phyloP scores from a whole-genome alignment of 805 yeast genomes.

The Saccharomyces mikatae region DNA sequence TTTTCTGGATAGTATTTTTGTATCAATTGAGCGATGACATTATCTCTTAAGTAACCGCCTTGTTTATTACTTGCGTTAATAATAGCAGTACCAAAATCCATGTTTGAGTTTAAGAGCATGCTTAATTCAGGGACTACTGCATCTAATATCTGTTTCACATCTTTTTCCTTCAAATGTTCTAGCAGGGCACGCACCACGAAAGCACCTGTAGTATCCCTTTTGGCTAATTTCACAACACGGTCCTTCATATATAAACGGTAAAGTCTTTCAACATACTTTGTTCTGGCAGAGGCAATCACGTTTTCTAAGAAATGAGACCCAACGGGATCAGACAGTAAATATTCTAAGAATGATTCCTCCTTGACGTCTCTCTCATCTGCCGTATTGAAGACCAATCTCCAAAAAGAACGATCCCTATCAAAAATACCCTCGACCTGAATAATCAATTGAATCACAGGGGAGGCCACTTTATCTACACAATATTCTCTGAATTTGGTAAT shows the following conservation, averaged over 20 bases:
- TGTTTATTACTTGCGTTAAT: constrained; percentile 58
- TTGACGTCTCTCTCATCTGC: constrained; percentile 44
- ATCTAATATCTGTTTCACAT: constrained; percentile 56
- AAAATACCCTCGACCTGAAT: constrained; percentile 75
- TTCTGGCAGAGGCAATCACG: constrained; percentile 55
- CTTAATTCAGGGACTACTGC: constrained; percentile 59
- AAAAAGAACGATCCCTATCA: constrained; percentile 62
- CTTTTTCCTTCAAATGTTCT: constrained; percentile 52
- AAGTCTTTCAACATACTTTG: constrained; percentile 62
- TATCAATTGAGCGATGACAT: constrained; percentile 45
- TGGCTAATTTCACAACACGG: constrained; percentile 63
- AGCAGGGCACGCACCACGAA: constrained; percentile 69
- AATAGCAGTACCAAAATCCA: constrained; percentile 60
- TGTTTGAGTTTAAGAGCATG: constrained; percentile 52
- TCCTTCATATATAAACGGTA: constrained; percentile 65
- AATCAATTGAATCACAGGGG: constrained; percentile 77
- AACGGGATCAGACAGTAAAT: constrained; percentile 75
- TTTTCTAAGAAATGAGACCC: constrained; percentile 88
- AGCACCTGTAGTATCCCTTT: constrained; percentile 77
- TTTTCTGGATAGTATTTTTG: constrained; percentile 37
- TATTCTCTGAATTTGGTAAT: constrained; percentile 55
- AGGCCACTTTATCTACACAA: constrained; percentile 71
- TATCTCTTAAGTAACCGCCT: constrained; percentile 51
- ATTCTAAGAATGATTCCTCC: constrained; percentile 78
- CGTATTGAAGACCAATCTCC: constrained; percentile 56